Evolutionary conservation across 2,329 filamentous ascomycete genomes (phyloP).

Genomic region (Fusarium concolor): DNA sequence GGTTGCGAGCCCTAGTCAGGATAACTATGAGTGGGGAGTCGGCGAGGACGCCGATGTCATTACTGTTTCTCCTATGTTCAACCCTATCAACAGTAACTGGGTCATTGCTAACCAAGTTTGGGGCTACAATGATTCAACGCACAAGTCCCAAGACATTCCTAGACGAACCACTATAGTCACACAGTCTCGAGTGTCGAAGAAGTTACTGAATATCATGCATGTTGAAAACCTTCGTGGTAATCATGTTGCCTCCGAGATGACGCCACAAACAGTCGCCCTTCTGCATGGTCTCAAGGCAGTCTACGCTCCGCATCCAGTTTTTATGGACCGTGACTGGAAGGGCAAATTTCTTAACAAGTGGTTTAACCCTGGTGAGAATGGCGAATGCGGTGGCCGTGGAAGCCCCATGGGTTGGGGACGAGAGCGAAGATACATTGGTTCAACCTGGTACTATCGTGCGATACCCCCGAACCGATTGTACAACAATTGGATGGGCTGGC

Average conservation of each 20-base stretch:
- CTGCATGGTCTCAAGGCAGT: slow-evolving; percentile 84
- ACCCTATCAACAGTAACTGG: slow-evolving; percentile 79
- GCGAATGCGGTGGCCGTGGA: slow-evolving; percentile 64
- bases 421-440: slow-evolving; percentile 68
- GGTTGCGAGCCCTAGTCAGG: slow-evolving; percentile 65
- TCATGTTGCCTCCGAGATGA: slow-evolving; percentile 85
- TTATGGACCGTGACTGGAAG: slow-evolving; percentile 80
- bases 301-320: slow-evolving; percentile 82
- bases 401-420: slow-evolving; percentile 70
- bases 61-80: slow-evolving; percentile 82
- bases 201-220: slow-evolving; percentile 80
- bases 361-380: slow-evolving; percentile 70
- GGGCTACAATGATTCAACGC: slow-evolving; percentile 68
- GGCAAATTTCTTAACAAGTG: slow-evolving; percentile 64
- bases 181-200: slow-evolving; percentile 77
- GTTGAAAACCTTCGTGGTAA: slow-evolving; percentile 78
- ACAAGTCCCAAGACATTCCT: slow-evolving; percentile 68
- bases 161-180: slow-evolving; percentile 83
- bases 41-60: slow-evolving; percentile 81
- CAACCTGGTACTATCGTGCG: slow-evolving; percentile 71
- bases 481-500: slow-evolving; percentile 73
- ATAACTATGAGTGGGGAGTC: slow-evolving; percentile 80
- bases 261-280: slow-evolving; percentile 76
- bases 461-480: slow-evolving; percentile 68
- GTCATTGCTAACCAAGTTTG: slow-evolving; percentile 75